Conservation (phyloP, 139 green algal genomes). For the Tetraselmis striata region DNA sequence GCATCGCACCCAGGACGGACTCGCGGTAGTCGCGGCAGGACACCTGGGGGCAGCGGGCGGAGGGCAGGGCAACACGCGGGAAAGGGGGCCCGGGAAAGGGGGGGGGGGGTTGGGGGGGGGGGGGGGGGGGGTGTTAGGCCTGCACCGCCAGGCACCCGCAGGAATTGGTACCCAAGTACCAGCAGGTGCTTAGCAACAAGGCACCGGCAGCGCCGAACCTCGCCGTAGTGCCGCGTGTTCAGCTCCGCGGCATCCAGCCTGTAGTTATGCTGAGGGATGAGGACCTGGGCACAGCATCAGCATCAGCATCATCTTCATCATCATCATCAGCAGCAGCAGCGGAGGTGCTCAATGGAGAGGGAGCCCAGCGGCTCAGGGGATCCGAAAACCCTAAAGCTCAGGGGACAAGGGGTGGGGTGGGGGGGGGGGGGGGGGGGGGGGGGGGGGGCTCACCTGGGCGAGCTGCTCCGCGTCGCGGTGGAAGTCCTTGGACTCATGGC, state of each 20-base stretch:
- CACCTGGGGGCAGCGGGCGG: slow-evolving; percentile 17
- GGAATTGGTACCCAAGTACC: no score
- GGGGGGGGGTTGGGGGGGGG: no score
- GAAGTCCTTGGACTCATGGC: slow-evolving; percentile 58
- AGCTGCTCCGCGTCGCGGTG: slow-evolving; percentile 60
- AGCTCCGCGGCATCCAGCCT: slow-evolving; percentile 58
- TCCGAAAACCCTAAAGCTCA: not conserved
- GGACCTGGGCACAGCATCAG: not conserved
- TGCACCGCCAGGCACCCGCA: no score
- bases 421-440: not conserved
- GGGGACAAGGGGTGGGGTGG: not conserved
- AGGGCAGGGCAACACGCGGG: not conserved
- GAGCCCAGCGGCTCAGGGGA: no score
- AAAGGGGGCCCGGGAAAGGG: no score
- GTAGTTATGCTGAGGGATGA: slow-evolving; percentile 81
- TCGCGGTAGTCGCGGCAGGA: slow-evolving; percentile 90
- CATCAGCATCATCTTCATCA: not conserved
- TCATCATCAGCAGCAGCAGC: no score
- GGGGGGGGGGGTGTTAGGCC: no score
- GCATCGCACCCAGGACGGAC: slow-evolving; percentile 72
- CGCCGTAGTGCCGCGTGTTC: slow-evolving; percentile 67
- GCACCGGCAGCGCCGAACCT: no score
- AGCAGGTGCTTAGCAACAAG: no score
- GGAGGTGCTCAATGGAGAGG: no score
- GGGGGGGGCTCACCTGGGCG: slow-evolving; percentile 31